Base-by-base conservation (phyloP, 2,329 filamentous ascomycete genomes). In the Pochonia chlamydosporia region DNA sequence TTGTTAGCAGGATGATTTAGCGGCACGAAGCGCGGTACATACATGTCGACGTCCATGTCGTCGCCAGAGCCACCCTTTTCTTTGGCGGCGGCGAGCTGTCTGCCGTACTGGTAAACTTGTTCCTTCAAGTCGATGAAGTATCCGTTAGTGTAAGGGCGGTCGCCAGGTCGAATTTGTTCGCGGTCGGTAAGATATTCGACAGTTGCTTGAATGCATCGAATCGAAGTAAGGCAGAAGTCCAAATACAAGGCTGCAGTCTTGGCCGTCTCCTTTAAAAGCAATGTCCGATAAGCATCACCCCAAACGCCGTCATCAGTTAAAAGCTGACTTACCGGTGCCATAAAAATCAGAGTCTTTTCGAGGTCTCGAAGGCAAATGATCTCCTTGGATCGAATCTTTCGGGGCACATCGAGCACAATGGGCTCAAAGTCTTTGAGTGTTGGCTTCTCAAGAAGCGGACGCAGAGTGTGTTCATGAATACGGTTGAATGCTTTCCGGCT, bases 101-200 rank as follows among this genome's bases (percentile, higher is more conserved):
- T 81, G 51, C 89, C 91, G 80, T 96, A 95, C 64, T 89, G 81
- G 64, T 84, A 82, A 59, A 96, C 90, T 79, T 96, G 91, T 66
- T 95, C 89, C 66, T 95, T 85, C 52, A 97, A 83, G 73, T 97
- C 92, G 71, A 96, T 85, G 66, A 96, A 96, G 71, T 97, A 97
- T 64, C 89, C 89, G 78, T 87, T 89, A 77, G 85, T 93, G 75
- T 96, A 97, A 56, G 90, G 89, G 60, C 87, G 84, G 68, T 97
- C 92, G 68, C 81, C 75, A 50, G 88, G 86, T 65, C 89, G 82
- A 56, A 85, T 84, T 71, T 92, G 88, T 67, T 97, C 91, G 64
- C 83, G 83, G 64, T 95, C 89, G 74, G 81, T 85, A 55, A 96
- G 77, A 68, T 85, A 85, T 68, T 89, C 84, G 67, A 95, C 88